Base-by-base conservation (phyloP, 768 basidiomycete species). In the Trametes elegans region DNA sequence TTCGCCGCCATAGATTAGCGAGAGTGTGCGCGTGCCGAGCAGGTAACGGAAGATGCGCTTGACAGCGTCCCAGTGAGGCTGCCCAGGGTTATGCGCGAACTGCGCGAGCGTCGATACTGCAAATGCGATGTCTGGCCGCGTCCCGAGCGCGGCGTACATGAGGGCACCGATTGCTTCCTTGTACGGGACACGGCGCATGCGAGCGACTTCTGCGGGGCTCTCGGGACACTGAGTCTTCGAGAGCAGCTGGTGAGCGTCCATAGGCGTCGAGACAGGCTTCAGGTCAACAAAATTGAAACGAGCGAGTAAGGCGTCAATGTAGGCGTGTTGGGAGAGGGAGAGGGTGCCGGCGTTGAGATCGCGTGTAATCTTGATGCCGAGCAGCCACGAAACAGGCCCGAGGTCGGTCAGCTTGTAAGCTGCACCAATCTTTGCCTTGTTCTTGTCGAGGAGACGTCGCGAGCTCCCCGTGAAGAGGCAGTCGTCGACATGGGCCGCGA, bases 201-300 rank as follows among this genome's bases (percentile, higher is more conserved):
- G 31, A n/a, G 36, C n/a, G n/a, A 38, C 36, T 9, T 51, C 55
- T 7, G 48, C 38, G 24, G 32, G 14, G 24, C 34, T 52, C 19
- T 16, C 19, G n/a, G n/a, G n/a, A n/a, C n/a, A n/a, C n/a, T n/a
- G n/a, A n/a, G n/a, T n/a, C n/a, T n/a, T n/a, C n/a, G n/a, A n/a
- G n/a, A n/a, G n/a, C n/a, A n/a, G n/a, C n/a, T n/a, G n/a, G 44
- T 58, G 21, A n/a, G 64, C 54, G 27, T 74, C 72, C 68, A 75
- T 71, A 0, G 71, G 71, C 0, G 62, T 70, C 0, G 58, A 54
- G 34, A 71, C 56, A 0, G 68, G 62, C 7, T 69, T 66, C 7
- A 59, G 29, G 0, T 68, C 55, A 0, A 59, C 48, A 24, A 73
- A 64, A 9, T 62, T 59, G 54, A 71, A 75, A 3, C 58, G 60